Base-by-base conservation (phyloP, 2,329 filamentous ascomycete genomes). In the Colletotrichum kahawae region DNA sequence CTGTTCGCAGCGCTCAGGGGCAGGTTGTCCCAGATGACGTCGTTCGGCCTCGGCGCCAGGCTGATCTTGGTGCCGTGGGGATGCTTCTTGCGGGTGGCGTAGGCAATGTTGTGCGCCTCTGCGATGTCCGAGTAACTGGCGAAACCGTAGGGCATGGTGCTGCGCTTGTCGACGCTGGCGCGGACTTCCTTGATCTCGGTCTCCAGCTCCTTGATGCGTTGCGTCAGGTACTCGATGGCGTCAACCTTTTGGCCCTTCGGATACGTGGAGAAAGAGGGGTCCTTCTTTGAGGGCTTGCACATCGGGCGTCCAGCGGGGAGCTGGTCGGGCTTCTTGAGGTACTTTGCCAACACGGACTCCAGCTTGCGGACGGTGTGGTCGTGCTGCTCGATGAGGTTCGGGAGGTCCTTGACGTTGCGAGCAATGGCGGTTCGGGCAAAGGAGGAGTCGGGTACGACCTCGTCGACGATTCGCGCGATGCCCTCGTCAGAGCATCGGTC, bases 21-120 rank as follows among this genome's bases (percentile, higher is more conserved):
- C 86, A 99, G 90, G 80, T 99, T 99, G 82, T 95, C 93, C 97
- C 97, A 99, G 78, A 99, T 98, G 68, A 99, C 91, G 82, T 98
- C 96, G 81, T 94, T 95, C 4, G 97, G 96, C 74, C 92, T 92
- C 3, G 97, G 95, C 1, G 97, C 96, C 16, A 98, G 89, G 7
- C 87, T 89, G 70, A 99, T 91, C 0, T 91, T 94, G 0, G 95
- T 92, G 7, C 95, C 95, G 54, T 94, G 89, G 0, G 95, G 95
- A 79, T 93, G 94, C 86, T 97, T 97, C 64, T 92, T 94, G 74
- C 94, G 94, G 27, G 94, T 92, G 12, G 93, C 90, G 84, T 94
- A 98, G 13, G 96, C 97, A 77, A 98, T 95, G 24, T 91, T 91
- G 81, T 99, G 97, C 1, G 97, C 95, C 79, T 98, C 95, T 73